Evolutionary conservation across 1,139 yeast species (phyloP), one percentile per base, ranked within the genome.

Genomic region (Geotrichum siamense): DNA sequence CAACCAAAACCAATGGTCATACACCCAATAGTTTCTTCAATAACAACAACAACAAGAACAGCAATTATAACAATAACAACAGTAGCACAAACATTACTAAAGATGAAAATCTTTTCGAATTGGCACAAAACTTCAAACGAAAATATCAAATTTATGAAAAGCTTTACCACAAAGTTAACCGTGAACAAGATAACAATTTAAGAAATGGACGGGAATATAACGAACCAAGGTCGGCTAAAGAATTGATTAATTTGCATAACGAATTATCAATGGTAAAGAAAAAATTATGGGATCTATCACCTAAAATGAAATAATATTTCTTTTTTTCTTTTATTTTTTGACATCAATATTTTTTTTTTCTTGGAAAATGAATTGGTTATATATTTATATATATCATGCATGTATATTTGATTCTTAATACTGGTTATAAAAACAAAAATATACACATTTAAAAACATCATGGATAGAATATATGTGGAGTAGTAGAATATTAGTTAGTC

Each of bases 261-360:
- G 64, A 64, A 41, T 54, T 67, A 33, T 63, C 61, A 39, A 48
- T 57, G 19, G 64, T 70, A 69, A 67, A 67, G 49, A 55, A 56
- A 47, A 54, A 55, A 32, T 54, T 67, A 19, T 67, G 71, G 71
- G 57, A 55, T 10, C 45, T 43, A 22, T 33, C 47, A 5, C 43
- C 47, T 32, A 33, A 39, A 29, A 37, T 27, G 16, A 33, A 33
- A 15, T 33, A 15, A 31, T n/a, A n/a, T n/a, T n/a, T n/a, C n/a
- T n/a, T n/a, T n/a, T n/a, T n/a, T n/a, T n/a, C n/a, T n/a, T n/a
- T n/a, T n/a, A n/a, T n/a, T n/a, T n/a, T n/a, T n/a, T n/a, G n/a
- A n/a, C n/a, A n/a, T n/a, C n/a, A n/a, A n/a, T n/a, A n/a, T n/a
- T n/a, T n/a, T n/a, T n/a, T n/a, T n/a, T n/a, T n/a, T n/a, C n/a